A percentile compares a stretch with the other conserved stretches of the same genome.
phyloP scores from a whole-genome alignment of 148 eudicot genomes.

The Selenicereus undatus region DNA sequence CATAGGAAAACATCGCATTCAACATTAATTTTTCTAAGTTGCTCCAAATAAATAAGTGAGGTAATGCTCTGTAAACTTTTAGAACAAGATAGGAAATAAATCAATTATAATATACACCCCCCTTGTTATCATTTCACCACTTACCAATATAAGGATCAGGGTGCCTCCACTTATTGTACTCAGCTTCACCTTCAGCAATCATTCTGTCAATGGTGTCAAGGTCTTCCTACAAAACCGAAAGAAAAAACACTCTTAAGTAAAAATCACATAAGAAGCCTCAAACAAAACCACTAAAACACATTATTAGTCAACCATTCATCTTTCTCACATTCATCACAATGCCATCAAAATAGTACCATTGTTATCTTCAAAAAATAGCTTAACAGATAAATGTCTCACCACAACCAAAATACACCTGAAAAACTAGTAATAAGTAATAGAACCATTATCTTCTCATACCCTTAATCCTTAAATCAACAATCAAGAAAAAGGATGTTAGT shows the following conservation, averaged over 20 bases:
- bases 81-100: neutral
- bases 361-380: neutral
- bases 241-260: neutral
- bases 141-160: slow-evolving; percentile 97
- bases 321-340: neutral
- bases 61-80: neutral
- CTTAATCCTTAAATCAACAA: neutral
- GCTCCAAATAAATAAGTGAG: neutral
- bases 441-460: neutral
- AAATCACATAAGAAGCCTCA: neutral
- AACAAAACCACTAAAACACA: neutral
- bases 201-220: slow-evolving; percentile 75
- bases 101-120: neutral
- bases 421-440: neutral
- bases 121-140: slow-evolving; percentile 14
- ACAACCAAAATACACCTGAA: neutral
- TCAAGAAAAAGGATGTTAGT: neutral
- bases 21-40: neutral
- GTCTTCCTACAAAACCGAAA: slow-evolving; percentile 50
- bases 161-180: slow-evolving; percentile 75
- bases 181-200: slow-evolving; percentile 78
- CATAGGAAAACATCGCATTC: neutral
- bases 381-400: neutral
- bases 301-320: neutral
- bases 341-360: neutral